phyloP scores from a whole-genome alignment of 225 moss, liverwort and hornwort species.

The Straminergon stramineum region DNA sequence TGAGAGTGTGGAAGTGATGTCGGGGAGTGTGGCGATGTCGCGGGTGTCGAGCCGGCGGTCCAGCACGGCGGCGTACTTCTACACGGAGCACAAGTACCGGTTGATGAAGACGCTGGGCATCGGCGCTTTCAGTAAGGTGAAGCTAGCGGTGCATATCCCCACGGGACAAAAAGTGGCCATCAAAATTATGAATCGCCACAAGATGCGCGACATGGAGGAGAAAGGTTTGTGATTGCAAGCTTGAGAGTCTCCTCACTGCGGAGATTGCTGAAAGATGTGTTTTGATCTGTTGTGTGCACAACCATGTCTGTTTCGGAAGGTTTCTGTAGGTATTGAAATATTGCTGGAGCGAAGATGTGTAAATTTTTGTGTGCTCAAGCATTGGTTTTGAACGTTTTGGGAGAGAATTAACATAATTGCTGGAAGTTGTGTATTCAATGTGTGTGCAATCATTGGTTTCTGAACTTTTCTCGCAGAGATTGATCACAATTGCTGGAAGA shows the following conservation, averaged over 20 bases:
- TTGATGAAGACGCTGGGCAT: conserved; percentile 81
- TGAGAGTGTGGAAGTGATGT: conserved; percentile 16
- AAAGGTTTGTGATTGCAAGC: conserved; percentile 31
- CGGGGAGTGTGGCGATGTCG: conserved; percentile 36
- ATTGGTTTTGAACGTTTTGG: no score
- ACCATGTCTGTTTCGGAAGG: not conserved
- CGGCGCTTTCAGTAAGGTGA: conserved; percentile 93
- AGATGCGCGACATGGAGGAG: conserved; percentile 93
- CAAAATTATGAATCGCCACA: conserved; percentile 84
- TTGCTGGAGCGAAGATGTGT: not conserved
- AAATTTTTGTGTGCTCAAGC: not conserved
- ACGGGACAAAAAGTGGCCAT: conserved; percentile 90
- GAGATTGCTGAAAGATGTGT: not conserved
- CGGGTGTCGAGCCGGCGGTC: conserved; percentile 34
- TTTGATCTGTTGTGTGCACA: not conserved
- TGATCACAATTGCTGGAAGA: not conserved
- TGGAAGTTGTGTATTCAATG: not conserved
- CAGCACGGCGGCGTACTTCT: conserved; percentile 37
- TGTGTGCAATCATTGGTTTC: not conserved
- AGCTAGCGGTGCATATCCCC: conserved; percentile 71
- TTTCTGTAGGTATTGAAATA: not conserved
- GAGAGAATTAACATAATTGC: no score
- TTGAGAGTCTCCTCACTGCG: not conserved
- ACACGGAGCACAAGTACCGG: conserved; percentile 75
- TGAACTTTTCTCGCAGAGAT: not conserved